Evolutionary conservation across 2,329 filamentous ascomycete species (phyloP).

Genomic region (Cucurbitaria berberidis): DNA sequence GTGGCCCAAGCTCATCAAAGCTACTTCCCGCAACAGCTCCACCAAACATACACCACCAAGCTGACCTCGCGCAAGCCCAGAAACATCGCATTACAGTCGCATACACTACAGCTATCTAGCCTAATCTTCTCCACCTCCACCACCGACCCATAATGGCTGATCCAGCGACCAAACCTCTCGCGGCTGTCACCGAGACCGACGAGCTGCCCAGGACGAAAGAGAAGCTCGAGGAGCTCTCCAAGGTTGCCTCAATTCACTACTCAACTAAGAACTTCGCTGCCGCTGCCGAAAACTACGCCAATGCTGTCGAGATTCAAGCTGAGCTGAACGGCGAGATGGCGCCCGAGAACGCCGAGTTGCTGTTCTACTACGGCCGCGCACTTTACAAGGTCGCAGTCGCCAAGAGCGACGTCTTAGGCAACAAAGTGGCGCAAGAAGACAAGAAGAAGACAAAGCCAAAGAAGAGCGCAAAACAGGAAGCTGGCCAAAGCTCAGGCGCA

Average conservation of each 20-base stretch:
- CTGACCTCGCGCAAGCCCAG: conserved; percentile 1
- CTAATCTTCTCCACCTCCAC: conserved; percentile 1
- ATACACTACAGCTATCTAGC: not conserved
- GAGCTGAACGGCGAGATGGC: conserved; percentile 91
- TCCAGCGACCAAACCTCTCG: conserved; percentile 24
- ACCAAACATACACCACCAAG: not conserved
- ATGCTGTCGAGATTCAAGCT: conserved; percentile 87
- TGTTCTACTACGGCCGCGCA: conserved; percentile 92
- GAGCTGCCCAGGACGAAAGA: conserved; percentile 57
- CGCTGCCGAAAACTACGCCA: conserved; percentile 85
- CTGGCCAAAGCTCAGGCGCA: conserved; percentile 40
- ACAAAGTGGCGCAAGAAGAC: conserved; percentile 69
- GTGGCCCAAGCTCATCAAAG: conserved; percentile 9
- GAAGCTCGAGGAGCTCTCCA: conserved; percentile 77
- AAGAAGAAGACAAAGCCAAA: conserved; percentile 59
- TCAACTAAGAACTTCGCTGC: conserved; percentile 86
- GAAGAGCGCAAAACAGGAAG: conserved; percentile 52
- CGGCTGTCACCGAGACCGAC: conserved; percentile 25
- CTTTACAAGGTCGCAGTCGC: conserved; percentile 92
- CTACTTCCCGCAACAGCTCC: conserved; percentile 5
- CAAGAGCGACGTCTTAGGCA: conserved; percentile 93
- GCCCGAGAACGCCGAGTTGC: conserved; percentile 87
- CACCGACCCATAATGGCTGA: conserved; percentile 31
- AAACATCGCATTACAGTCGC: conserved; percentile 1
- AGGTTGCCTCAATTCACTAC: conserved; percentile 83